A percentile compares a stretch with the other conserved stretches of the same genome.
Evolutionary conservation across 2,329 filamentous ascomycete species (phyloP).

Genomic region (Ploettnerulaceae sp.): DNA sequence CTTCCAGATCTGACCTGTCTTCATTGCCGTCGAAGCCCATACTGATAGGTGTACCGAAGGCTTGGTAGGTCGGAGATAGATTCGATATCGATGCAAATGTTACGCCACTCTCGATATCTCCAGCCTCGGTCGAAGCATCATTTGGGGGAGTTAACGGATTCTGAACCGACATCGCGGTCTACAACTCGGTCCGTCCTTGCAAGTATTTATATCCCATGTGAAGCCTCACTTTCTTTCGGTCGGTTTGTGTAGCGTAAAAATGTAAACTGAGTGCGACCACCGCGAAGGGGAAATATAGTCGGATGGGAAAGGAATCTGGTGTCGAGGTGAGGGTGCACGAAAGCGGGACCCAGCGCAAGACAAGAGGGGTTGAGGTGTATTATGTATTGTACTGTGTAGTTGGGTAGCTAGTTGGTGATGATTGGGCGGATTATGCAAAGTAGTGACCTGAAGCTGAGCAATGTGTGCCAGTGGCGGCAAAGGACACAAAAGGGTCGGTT

Average conservation of each 20-base stretch:
- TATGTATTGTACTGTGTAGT: not conserved
- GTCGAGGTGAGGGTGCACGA: slow-evolving; percentile 16
- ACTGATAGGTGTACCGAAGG: slow-evolving; percentile 16
- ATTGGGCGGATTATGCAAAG: not conserved
- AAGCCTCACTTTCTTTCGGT: slow-evolving; percentile 11
- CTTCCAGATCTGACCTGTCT: slow-evolving; percentile 15
- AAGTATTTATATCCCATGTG: slow-evolving; percentile 21
- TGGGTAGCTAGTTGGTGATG: slow-evolving; percentile 7
- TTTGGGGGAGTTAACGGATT: slow-evolving; percentile 26
- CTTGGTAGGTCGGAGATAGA: slow-evolving; percentile 9
- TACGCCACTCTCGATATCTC: slow-evolving; percentile 16
- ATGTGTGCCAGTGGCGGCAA: not conserved
- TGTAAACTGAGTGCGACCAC: slow-evolving; percentile 9
- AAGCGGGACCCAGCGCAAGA: slow-evolving; percentile 11
- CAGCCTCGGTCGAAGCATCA: slow-evolving; percentile 21
- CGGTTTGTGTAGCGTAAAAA: slow-evolving; percentile 19
- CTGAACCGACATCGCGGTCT: slow-evolving; percentile 25
- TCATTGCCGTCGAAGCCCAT: slow-evolving; percentile 15
- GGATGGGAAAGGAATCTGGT: slow-evolving; percentile 20
- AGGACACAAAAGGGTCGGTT: not conserved
- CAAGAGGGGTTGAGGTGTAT: slow-evolving; percentile 1
- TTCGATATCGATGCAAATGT: slow-evolving; percentile 1
- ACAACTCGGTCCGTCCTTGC: slow-evolving; percentile 17
- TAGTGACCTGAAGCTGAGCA: not conserved
- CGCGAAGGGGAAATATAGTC: slow-evolving; percentile 13